Evolutionary conservation across 441 rosid species (phyloP).

Genomic region (Eutrema salsugineum): DNA sequence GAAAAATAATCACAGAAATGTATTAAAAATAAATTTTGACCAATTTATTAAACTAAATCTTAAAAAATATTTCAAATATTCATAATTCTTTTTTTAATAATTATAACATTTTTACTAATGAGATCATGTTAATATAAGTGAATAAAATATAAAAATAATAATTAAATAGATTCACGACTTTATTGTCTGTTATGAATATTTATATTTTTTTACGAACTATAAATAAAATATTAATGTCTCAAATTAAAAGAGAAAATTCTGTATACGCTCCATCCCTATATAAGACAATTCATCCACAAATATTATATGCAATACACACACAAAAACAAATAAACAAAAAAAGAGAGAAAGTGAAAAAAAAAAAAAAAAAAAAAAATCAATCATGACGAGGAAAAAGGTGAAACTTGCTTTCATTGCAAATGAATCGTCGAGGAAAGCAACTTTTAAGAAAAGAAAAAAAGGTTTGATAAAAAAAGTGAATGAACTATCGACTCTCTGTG

Average conservation of each 20-base stretch:
- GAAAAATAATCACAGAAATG: background rate
- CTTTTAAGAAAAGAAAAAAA: constrained; percentile 56
- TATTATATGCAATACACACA: background rate
- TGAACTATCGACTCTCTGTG: constrained; percentile 52
- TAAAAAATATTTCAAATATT: background rate
- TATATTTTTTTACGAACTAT: background rate
- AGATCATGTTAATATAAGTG: background rate
- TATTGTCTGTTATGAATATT: background rate
- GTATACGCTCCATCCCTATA: background rate
- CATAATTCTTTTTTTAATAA: background rate
- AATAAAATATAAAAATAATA: background rate
- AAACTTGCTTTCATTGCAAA: constrained; percentile 52
- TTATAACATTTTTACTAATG: background rate
- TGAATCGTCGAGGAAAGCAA: constrained; percentile 52
- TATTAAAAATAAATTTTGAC: background rate
- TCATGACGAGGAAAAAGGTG: constrained; percentile 68
- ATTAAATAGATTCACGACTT: too few relatives aligned
- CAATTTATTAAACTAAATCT: background rate
- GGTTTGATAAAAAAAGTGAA: constrained; percentile 60
- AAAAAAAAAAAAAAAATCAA: background rate
- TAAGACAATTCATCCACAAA: background rate
- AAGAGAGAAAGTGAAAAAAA: background rate
- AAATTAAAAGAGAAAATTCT: background rate
- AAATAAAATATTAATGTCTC: background rate
- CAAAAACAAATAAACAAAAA: background rate